phyloP scores from a whole-genome alignment of 495 filamentous ascomycete species.

The Penicillium lividum region DNA sequence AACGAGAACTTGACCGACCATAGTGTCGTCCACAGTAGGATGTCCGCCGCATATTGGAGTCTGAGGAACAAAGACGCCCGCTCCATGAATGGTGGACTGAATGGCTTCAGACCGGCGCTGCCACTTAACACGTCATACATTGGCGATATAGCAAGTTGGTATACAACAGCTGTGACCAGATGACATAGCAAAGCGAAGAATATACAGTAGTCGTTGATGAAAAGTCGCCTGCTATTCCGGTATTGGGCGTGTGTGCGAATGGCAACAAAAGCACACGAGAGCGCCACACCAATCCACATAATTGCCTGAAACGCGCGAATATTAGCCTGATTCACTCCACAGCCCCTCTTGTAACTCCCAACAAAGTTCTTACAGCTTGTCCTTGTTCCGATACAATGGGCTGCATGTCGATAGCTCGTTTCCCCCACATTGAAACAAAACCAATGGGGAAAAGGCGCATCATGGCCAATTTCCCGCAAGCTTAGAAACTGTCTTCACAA shows the following conservation, averaged over 20 bases:
- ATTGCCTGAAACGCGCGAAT: neutral
- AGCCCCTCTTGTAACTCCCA: neutral
- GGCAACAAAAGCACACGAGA: neutral
- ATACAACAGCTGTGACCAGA: neutral
- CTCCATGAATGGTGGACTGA: neutral
- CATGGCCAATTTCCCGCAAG: neutral
- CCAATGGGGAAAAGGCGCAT: neutral
- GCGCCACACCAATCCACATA: slow-evolving; percentile 1
- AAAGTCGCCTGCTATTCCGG: neutral
- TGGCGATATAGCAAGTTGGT: neutral
- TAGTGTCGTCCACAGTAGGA: neutral
- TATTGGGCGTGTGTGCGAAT: slow-evolving; percentile 1
- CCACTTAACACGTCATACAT: neutral
- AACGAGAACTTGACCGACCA: neutral
- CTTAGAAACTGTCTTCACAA: neutral
- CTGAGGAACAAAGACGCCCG: neutral
- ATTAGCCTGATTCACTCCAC: neutral
- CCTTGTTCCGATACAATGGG: neutral
- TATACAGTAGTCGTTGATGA: slow-evolving; percentile 1
- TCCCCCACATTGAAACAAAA: neutral
- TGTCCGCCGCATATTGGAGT: neutral
- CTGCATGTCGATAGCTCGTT: neutral
- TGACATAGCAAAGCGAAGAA: neutral
- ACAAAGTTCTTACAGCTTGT: neutral
- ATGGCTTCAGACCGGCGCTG: neutral